Conservation (phyloP, 129 eudicot genomes). For the Heracleum sosnowskyi region DNA sequence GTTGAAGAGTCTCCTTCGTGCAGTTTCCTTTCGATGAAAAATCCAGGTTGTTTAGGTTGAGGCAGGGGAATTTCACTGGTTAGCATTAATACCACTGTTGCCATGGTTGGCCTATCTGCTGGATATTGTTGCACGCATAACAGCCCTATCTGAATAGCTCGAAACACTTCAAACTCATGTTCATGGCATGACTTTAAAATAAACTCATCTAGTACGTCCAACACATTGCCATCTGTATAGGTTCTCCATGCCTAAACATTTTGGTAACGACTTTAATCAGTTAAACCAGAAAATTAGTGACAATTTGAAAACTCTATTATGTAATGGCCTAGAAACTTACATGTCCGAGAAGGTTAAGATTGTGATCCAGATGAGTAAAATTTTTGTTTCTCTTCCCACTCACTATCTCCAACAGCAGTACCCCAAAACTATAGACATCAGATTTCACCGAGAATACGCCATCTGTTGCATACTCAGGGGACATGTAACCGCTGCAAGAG, state of each 20-base stretch:
- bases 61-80: constrained; percentile 28
- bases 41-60: constrained; percentile 27
- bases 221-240: constrained; percentile 9
- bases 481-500: constrained; percentile 18
- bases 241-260: constrained; percentile 19
- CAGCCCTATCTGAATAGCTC: constrained; percentile 25
- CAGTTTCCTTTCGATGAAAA: constrained; percentile 13
- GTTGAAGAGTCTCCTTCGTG: background rate
- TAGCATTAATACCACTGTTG: constrained; percentile 37
- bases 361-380: constrained; percentile 36
- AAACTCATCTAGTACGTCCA: constrained; percentile 9
- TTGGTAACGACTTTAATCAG: background rate
- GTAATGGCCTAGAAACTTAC: constrained; percentile 10
- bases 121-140: constrained; percentile 44
- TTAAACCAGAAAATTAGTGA: background rate
- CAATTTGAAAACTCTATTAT: background rate
- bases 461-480: constrained; percentile 28
- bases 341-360: constrained; percentile 44
- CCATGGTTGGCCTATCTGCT: constrained; percentile 37
- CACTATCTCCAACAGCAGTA: constrained; percentile 33
- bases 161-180: constrained; percentile 6
- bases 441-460: constrained; percentile 26
- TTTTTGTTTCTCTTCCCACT: constrained; percentile 34
- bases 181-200: background rate
- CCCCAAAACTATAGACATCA: constrained; percentile 31